A percentile compares a stretch with the other conserved stretches of the same genome.
Conservation (phyloP, 176 grass and related monocot species). For the Lolium perenne region DNA sequence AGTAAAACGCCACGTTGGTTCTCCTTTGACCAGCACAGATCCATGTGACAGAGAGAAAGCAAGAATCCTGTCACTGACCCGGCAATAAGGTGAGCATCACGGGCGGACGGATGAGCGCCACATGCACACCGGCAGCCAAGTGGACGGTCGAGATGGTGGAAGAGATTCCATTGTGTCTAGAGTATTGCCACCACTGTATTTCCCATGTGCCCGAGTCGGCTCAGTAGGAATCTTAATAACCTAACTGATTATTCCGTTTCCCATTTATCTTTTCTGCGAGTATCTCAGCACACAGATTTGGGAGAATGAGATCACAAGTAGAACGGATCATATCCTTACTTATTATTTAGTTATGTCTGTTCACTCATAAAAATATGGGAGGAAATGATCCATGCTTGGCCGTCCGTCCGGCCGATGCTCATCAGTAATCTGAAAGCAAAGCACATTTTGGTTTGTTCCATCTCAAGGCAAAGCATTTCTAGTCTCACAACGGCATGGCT, state of each 20-base stretch:
- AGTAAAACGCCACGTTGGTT: background rate
- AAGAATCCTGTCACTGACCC: conserved; percentile 9
- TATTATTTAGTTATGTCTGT: background rate
- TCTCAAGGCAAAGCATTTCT: background rate
- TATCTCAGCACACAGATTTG: conserved; percentile 35
- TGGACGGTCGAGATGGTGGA: conserved; percentile 34
- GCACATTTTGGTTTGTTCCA: conserved; percentile 34
- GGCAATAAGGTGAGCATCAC: background rate
- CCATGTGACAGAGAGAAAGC: conserved; percentile 37
- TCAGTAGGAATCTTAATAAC: conserved; percentile 38
- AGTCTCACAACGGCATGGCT: conserved; percentile 23
- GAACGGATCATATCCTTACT: conserved; percentile 7
- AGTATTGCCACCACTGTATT: background rate
- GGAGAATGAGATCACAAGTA: conserved; percentile 34
- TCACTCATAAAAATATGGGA: conserved; percentile 33
- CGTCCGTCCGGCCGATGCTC: conserved; percentile 42
- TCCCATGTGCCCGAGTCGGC: conserved; percentile 48
- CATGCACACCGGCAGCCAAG: background rate
- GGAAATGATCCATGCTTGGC: background rate
- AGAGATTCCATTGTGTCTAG: conserved; percentile 8
- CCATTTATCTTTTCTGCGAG: background rate
- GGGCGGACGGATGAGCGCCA: conserved; percentile 29
- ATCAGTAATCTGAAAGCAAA: conserved; percentile 28
- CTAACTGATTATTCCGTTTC: conserved; percentile 30
- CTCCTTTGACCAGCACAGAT: conserved; percentile 48